Evolutionary conservation across 2,329 filamentous ascomycete species (phyloP).

Genomic region (Albophoma yamanashiensis): DNA sequence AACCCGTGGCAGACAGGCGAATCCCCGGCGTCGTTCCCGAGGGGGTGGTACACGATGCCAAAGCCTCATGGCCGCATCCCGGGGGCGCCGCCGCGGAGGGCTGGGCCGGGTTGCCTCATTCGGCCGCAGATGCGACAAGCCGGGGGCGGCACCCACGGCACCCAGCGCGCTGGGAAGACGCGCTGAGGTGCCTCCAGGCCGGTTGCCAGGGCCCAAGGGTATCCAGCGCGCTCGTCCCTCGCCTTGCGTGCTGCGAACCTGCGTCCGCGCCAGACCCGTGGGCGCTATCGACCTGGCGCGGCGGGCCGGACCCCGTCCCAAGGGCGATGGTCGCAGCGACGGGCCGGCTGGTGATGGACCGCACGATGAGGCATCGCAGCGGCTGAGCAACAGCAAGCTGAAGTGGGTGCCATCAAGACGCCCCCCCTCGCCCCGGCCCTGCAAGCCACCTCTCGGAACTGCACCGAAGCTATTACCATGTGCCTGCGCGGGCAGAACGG

Average conservation of each 20-base stretch:
- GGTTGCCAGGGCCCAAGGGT: too few species aligned
- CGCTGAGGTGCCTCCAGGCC: not conserved
- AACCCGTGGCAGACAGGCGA: slow-evolving; percentile 1
- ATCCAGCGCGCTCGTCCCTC: too few species aligned
- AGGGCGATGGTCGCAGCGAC: not conserved
- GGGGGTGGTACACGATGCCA: slow-evolving; percentile 3
- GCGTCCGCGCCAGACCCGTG: not conserved
- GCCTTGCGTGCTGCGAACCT: not conserved
- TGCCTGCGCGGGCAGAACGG: not conserved
- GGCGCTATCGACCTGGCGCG: not conserved
- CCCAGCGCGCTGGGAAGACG: not conserved
- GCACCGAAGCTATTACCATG: not conserved
- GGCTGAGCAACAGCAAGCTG: not conserved
- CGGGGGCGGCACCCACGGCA: not conserved
- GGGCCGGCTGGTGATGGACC: not conserved
- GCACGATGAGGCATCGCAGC: not conserved
- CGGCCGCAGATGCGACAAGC: not conserved
- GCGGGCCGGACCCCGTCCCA: not conserved
- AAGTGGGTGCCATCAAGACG: not conserved
- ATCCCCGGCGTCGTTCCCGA: not conserved
- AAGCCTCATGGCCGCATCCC: slow-evolving; percentile 1
- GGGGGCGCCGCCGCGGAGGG: not conserved
- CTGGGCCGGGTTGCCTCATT: not conserved
- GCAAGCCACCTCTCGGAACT: not conserved
- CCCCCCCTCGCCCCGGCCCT: not conserved